Evolutionary conservation across 345 rosid species (phyloP).

Genomic region (Boechera stricta): DNA sequence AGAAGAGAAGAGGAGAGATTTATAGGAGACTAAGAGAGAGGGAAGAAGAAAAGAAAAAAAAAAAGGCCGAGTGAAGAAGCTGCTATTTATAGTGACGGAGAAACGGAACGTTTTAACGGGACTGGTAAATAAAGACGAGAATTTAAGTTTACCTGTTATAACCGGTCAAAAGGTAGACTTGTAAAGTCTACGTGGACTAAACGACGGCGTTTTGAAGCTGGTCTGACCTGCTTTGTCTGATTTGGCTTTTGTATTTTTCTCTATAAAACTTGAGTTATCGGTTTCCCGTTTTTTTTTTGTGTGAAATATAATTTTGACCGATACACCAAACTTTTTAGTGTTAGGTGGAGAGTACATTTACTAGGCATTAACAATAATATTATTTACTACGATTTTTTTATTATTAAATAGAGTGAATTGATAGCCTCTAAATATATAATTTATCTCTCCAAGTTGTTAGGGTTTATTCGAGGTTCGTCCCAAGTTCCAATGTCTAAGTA

Average conservation of each 20-base stretch:
- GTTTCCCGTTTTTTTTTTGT: constrained; percentile 18
- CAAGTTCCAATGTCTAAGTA: constrained; percentile 34
- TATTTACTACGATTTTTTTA: background rate
- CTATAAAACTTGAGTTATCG: constrained; percentile 35
- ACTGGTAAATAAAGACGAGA: constrained; percentile 29
- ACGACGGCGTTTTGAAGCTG: constrained; percentile 33
- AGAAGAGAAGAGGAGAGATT: constrained; percentile 29
- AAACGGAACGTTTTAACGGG: background rate
- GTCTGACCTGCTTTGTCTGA: constrained; percentile 9
- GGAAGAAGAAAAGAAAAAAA: constrained; percentile 27
- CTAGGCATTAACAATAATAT: constrained; percentile 10
- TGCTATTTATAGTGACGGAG: constrained; percentile 57
- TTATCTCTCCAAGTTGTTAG: constrained; percentile 40
- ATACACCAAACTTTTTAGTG: constrained; percentile 38
- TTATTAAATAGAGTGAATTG: constrained; percentile 3
- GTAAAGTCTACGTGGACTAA: constrained; percentile 32
- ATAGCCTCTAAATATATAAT: constrained; percentile 19
- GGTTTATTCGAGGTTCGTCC: constrained; percentile 38
- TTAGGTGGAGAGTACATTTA: constrained; percentile 45
- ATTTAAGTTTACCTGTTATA: constrained; percentile 36
- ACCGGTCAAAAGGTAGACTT: constrained; percentile 35
- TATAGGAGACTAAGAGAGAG: constrained; percentile 28
- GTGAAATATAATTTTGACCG: constrained; percentile 13
- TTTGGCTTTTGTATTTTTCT: constrained; percentile 34
- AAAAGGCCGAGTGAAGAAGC: background rate